Conservation (phyloP, 352 stramenopile species). For the Phytophthora colocasiae region DNA sequence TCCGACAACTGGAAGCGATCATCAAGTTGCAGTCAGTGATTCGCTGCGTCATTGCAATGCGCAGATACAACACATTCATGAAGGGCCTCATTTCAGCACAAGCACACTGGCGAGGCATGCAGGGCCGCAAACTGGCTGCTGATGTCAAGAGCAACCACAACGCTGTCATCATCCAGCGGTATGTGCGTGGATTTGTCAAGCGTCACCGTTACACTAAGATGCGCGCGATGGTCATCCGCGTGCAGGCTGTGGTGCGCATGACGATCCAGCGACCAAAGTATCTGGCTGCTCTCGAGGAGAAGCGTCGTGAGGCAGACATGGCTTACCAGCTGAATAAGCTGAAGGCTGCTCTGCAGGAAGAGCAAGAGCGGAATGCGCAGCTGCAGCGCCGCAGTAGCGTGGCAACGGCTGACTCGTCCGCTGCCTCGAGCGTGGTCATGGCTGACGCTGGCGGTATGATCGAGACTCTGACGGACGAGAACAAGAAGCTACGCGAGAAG, state of each 20-base stretch:
- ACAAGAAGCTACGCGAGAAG: conserved; percentile 79
- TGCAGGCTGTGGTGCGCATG: conserved; percentile 86
- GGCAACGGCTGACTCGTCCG: conserved; percentile 44
- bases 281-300: conserved; percentile 72
- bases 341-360: conserved; percentile 80
- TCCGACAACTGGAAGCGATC: conserved; percentile 78
- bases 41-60: conserved; percentile 85
- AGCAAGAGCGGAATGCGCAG: conserved; percentile 78
- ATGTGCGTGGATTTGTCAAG: conserved; percentile 76
- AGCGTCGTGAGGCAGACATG: conserved; percentile 89
- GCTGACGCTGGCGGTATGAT: conserved; percentile 87
- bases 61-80: conserved; percentile 85
- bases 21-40: conserved; percentile 88
- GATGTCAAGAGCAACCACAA: conserved; percentile 86
- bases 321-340: conserved; percentile 83
- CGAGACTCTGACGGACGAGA: conserved; percentile 80
- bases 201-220: conserved; percentile 73
- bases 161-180: conserved; percentile 85
- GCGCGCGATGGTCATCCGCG: conserved; percentile 73
- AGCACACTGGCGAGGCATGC: conserved; percentile 75
- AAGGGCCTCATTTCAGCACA: conserved; percentile 68
- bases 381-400: conserved; percentile 67
- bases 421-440: conserved; percentile 73
- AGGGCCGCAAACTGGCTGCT: conserved; percentile 66
- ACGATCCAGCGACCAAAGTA: conserved; percentile 84